A percentile compares a stretch with the other conserved stretches of the same genome.
phyloP scores from a whole-genome alignment of 2,329 filamentous ascomycete genomes.

The Xylariaceae sp. region DNA sequence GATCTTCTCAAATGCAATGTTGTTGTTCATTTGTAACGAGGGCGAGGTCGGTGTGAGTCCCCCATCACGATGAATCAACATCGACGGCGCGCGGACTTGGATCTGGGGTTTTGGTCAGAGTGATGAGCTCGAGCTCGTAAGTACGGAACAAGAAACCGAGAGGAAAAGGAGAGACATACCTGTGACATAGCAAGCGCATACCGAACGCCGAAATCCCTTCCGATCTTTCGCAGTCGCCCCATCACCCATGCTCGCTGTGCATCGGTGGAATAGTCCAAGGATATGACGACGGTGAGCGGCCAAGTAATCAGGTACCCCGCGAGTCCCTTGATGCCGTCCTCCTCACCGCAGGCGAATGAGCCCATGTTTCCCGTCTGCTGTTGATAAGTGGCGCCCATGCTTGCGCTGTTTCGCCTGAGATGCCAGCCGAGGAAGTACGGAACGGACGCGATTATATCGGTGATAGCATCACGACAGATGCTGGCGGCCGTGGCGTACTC shows the following conservation, averaged over 20 bases:
- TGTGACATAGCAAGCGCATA: conserved; percentile 52
- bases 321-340: conserved; percentile 47
- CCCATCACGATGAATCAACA: conserved; percentile 54
- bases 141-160: neutral
- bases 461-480: conserved; percentile 48
- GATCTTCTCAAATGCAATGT: conserved; percentile 40
- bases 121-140: neutral
- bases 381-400: conserved; percentile 28
- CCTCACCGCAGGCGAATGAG: conserved; percentile 46
- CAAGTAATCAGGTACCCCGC: conserved; percentile 56
- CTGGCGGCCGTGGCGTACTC: conserved; percentile 54
- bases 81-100: conserved; percentile 55
- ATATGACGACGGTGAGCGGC: conserved; percentile 50
- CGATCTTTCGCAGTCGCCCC: conserved; percentile 51
- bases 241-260: conserved; percentile 51
- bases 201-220: conserved; percentile 50
- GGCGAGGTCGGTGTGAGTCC: conserved; percentile 43
- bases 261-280: conserved; percentile 56
- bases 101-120: conserved; percentile 36
- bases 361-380: conserved; percentile 37
- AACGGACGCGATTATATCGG: conserved; percentile 56
- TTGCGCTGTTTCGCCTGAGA: conserved; percentile 37
- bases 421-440: conserved; percentile 59
- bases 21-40: conserved; percentile 22
- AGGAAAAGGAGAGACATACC: conserved; percentile 34